Evolutionary conservation across 2,329 filamentous ascomycete genomes (phyloP).

Genomic region (Microcyclosporella mali): DNA sequence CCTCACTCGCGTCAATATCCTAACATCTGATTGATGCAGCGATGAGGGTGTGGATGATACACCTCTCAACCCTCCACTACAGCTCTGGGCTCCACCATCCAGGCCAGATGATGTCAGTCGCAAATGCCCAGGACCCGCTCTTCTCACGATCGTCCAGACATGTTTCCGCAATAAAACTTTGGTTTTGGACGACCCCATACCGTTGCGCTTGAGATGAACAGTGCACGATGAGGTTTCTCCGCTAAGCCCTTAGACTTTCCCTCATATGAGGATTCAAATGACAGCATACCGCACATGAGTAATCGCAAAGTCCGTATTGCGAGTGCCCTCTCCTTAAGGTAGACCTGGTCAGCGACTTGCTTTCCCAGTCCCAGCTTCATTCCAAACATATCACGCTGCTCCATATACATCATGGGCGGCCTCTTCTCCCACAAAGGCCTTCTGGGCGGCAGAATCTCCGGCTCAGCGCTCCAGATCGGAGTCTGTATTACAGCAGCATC

Average conservation of each 20-base stretch:
- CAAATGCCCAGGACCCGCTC: slow-evolving; percentile 4
- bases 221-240: neutral
- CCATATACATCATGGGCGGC: neutral
- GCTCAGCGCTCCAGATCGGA: slow-evolving; percentile 4
- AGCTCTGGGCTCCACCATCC: slow-evolving; percentile 5
- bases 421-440: slow-evolving; percentile 6
- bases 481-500: slow-evolving; percentile 5
- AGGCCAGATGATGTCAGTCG: slow-evolving; percentile 3
- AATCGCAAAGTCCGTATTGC: neutral
- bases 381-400: neutral
- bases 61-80: slow-evolving; percentile 1
- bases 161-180: neutral
- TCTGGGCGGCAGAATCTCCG: slow-evolving; percentile 2
- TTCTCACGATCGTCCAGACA: slow-evolving; percentile 4
- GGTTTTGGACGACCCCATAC: neutral
- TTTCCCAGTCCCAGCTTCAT: neutral
- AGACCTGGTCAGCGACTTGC: neutral
- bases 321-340: neutral
- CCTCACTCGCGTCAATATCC: neutral
- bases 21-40: neutral
- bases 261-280: neutral
- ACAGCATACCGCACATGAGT: neutral
- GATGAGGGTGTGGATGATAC: slow-evolving; percentile 5
- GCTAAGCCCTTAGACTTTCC: neutral
- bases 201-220: neutral